Conservation (phyloP, 2,329 filamentous ascomycete genomes). For the Graphilbum ipis-grandicollis region DNA sequence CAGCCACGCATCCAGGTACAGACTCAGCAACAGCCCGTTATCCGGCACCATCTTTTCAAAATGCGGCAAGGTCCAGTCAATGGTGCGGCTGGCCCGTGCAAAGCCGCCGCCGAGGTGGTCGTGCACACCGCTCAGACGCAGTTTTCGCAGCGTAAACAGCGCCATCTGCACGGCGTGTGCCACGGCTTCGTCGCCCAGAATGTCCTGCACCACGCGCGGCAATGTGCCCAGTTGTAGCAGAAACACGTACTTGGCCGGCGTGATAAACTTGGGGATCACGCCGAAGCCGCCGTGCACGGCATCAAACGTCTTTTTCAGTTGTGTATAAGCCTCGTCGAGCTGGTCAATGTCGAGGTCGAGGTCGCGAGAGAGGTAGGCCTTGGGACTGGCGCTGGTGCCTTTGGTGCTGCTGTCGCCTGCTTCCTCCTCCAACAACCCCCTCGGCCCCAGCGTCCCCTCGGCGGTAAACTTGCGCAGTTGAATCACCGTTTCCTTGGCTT, state of each 20-base stretch:
- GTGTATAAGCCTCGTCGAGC: constrained; percentile 72
- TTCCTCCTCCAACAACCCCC: constrained; percentile 13
- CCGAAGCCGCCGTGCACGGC: constrained; percentile 64
- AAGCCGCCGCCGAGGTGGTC: constrained; percentile 42
- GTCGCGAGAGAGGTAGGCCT: constrained; percentile 17
- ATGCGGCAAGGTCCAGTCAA: constrained; percentile 85
- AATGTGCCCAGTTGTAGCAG: constrained; percentile 59
- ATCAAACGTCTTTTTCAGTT: constrained; percentile 72
- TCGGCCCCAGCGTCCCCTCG: constrained; percentile 55
- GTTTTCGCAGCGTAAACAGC: constrained; percentile 60
- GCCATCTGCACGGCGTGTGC: constrained; percentile 61
- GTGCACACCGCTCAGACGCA: constrained; percentile 37
- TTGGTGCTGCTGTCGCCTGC: too few relatives aligned
- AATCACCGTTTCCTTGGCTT: constrained; percentile 64
- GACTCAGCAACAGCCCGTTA: constrained; percentile 66
- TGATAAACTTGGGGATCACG: constrained; percentile 72
- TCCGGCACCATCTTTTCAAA: constrained; percentile 97
- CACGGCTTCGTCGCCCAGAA: constrained; percentile 82
- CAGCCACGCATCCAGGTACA: constrained; percentile 78
- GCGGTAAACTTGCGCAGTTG: constrained; percentile 78
- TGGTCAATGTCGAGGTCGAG: constrained; percentile 77
- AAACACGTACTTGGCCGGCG: constrained; percentile 70
- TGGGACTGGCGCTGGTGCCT: constrained; percentile 5
- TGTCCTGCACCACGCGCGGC: constrained; percentile 56
- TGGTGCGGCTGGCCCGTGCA: constrained; percentile 68